These are phyloP conservation scores for Lactifluus subvellereus DNA, from an alignment of 768 basidiomycete genomes.

Conservation along the genomic window DNA sequence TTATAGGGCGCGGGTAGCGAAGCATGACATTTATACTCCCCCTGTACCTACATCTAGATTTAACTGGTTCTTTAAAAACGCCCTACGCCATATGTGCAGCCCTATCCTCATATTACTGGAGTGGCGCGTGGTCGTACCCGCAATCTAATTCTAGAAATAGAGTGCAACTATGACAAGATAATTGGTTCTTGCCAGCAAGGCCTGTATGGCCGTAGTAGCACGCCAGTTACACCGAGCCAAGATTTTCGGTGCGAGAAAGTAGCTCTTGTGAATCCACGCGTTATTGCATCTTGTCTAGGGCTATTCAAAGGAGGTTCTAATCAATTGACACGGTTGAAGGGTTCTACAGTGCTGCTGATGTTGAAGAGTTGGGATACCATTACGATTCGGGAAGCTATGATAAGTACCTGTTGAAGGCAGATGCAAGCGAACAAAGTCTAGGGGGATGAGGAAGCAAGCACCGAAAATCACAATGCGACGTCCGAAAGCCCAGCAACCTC, in stretches of 20 bases:
- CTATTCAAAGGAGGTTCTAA: too few species aligned
- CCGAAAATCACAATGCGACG: conserved; percentile 45
- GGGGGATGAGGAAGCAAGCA: not conserved
- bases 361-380: not conserved
- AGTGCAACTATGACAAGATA: too few species aligned
- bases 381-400: not conserved
- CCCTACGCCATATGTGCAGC: not conserved
- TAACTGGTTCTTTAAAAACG: not conserved
- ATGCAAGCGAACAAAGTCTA: not conserved
- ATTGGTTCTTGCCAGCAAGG: too few species aligned
- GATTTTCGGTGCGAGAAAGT: not conserved
- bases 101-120: too few species aligned
- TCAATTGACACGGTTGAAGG: not conserved
- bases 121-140: not conserved
- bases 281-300: not conserved
- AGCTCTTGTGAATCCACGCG: not conserved
- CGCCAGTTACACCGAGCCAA: not conserved
- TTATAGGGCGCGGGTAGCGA: too few species aligned
- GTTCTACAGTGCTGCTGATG: not conserved
- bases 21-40: not conserved
- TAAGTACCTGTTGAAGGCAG: conserved; percentile 36
- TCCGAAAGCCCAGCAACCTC: conserved; percentile 84
- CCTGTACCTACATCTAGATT: not conserved
- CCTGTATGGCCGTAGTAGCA: not conserved
- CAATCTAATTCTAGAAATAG: not conserved